phyloP scores from a whole-genome alignment of 2,329 filamentous ascomycete species.

The Passalora sequoiae region DNA sequence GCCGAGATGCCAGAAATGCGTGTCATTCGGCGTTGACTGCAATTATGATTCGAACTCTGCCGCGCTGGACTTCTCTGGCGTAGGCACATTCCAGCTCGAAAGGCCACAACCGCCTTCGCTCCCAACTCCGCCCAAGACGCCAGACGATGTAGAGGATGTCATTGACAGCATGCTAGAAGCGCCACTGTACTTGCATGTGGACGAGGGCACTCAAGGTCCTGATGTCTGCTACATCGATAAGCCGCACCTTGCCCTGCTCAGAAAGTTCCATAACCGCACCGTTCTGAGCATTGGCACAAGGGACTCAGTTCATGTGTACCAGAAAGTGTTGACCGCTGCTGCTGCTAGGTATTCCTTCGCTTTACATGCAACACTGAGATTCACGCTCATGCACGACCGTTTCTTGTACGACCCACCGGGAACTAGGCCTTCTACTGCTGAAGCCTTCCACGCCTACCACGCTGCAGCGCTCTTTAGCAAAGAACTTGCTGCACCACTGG shows the following conservation, averaged over 20 bases:
- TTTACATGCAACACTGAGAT: slow-evolving; percentile 50
- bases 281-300: slow-evolving; percentile 26
- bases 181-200: slow-evolving; percentile 15
- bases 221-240: slow-evolving; percentile 16
- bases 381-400: slow-evolving; percentile 53
- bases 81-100: slow-evolving; percentile 20
- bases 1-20: slow-evolving; percentile 48
- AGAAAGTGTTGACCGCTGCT: slow-evolving; percentile 13
- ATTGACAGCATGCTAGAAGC: slow-evolving; percentile 15
- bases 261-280: slow-evolving; percentile 23
- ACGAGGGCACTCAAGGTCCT: slow-evolving; percentile 9
- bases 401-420: slow-evolving; percentile 32
- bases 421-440: slow-evolving; percentile 28
- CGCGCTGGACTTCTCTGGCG: slow-evolving; percentile 22
- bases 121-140: slow-evolving; percentile 7
- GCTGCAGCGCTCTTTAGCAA: slow-evolving; percentile 47
- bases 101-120: background rate
- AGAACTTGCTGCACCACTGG: slow-evolving; percentile 34
- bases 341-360: slow-evolving; percentile 43
- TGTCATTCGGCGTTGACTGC: slow-evolving; percentile 43
- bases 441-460: slow-evolving; percentile 47
- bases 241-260: slow-evolving; percentile 21
- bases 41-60: slow-evolving; percentile 37
- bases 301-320: slow-evolving; percentile 22
- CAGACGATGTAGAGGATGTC: slow-evolving; percentile 4